Evolutionary conservation across 1,139 yeast species (phyloP), one percentile per base, ranked within the genome.

Genomic region (Yamadazyma siamensis): DNA sequence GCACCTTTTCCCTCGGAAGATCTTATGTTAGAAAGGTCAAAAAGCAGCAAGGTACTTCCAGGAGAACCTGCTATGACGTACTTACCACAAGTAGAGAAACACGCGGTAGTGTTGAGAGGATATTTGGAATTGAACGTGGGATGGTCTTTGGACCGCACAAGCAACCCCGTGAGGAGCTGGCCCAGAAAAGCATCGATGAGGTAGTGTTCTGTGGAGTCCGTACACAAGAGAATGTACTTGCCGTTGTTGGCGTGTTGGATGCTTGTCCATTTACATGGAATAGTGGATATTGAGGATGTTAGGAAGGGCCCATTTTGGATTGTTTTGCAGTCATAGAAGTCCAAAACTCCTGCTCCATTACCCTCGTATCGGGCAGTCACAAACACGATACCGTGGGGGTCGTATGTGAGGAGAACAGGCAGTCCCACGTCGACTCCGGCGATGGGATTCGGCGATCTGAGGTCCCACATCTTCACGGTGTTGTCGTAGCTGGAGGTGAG

Each of bases 161-260:
- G 53, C 10, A 85, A 58, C 9, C 60, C 63, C n/a, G 82, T 74
- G 15, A 79, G 50, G 7, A 71, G 48, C 13, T 67, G 61, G 5
- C 94, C 94, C 52, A 68, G 71, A 43, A 80, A 82, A 1, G 95
- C 83, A 50, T 88, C 95, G 20, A 80, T 52, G 2, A 87, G 53
- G 37, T 78, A 67, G 46, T 82, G 88, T 23, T 60, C 61, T 16
- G 56, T 55, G 3, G 71, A 59, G 35, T 72, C 56, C 2, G 94
- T 80, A 2, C 79, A 75, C 3, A 88, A 56, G n/a, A 87, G 59
- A n/a, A 91, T 47, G 38, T 66, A 64, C 49, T 80, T 82, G 18
- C 94, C 94, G 49, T 82, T 83, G 50, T 88, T 88, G 15, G 95
- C 77, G 52, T 89, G 87, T 52, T 88, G 95, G 20, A 88, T 39